Evolutionary conservation across 2,329 filamentous ascomycete genomes (phyloP), one percentile per base, ranked within the genome.

Genomic region (Rutstroemia sp.): DNA sequence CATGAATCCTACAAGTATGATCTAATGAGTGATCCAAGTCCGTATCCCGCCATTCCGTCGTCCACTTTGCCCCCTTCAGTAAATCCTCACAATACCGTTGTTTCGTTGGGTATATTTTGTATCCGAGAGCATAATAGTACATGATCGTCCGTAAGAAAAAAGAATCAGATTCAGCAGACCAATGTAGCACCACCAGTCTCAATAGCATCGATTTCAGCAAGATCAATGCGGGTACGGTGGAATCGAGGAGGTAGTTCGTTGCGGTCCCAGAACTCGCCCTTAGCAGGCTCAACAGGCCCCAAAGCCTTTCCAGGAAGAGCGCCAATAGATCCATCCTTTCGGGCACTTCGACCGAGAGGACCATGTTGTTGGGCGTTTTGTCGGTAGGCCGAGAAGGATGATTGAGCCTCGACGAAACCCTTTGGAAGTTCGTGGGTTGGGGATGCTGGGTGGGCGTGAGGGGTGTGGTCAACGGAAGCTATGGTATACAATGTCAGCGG

Each of bases 191-290:
- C 94, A 55, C 92, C 94, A 56, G 90, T 94, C 82, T 96, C 91
- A 68, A 99, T 82, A 21, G 91, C 92, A 73, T 97, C 94, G 59
- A 99, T 99, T 81, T 99, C 94, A 45, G 85, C 85, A 65, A 85
- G 74, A 39, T 82, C 86, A 74, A 92, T 88, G 12, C 83, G 80
- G 49, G 82, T 76, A 62, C 90, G 82, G 68, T 86, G 83, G 81
- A 96, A 99, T 66, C 92, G 83, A 61, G 78, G 71, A 18, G 94
- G 92, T 23, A 99, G 84, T 75, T 99, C 88, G 65, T 83, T 88
- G 65, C 91, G 84, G 73, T 97, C 94, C 71, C 96, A 96, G 73
- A 80, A 90, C 71, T 90, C 77, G 65, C 92, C 92, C 67, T 83
- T 74, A 58, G 80, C 79, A 39, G 92, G 80, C 63, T 80, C 71